A percentile compares a stretch with the other conserved stretches of the same genome.
Conservation (phyloP, 2,329 filamentous ascomycete genomes). For the Annulohypoxylon truncatum region DNA sequence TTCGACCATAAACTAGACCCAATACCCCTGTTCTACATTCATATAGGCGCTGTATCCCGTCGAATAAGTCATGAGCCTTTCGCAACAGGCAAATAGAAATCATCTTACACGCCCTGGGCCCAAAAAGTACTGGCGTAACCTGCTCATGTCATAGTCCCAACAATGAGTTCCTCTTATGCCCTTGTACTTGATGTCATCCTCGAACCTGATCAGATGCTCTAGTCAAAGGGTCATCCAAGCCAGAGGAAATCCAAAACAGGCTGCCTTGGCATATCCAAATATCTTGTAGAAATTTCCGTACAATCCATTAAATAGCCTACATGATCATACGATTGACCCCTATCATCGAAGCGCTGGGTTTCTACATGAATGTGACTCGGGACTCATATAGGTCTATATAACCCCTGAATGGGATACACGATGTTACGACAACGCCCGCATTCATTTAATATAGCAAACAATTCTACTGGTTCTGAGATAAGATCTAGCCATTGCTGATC, state of each 20-base stretch:
- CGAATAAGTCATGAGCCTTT: neutral
- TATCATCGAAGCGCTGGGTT: neutral
- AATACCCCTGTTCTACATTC: neutral
- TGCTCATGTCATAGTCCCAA: too few species aligned
- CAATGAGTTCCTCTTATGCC: too few species aligned
- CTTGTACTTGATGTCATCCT: too few species aligned
- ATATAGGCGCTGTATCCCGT: neutral
- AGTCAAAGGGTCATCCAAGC: too few species aligned
- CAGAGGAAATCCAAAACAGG: too few species aligned
- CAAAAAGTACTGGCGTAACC: neutral
- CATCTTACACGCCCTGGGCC: neutral
- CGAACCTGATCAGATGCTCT: too few species aligned
- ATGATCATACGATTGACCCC: neutral
- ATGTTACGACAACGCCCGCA: neutral
- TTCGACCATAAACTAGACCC: neutral
- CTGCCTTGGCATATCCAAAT: neutral
- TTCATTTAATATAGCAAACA: neutral
- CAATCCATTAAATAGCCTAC: neutral
- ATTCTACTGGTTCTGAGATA: neutral
- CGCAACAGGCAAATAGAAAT: neutral
- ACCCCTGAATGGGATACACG: neutral
- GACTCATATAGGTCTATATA: neutral
- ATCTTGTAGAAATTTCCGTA: neutral
- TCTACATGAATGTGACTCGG: neutral
- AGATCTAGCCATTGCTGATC: neutral